Percentiles rank a stretch among this genome's conserved stretches.
Evolutionary conservation across 306 rosid species (phyloP).

Genomic region (Pueraria montana): DNA sequence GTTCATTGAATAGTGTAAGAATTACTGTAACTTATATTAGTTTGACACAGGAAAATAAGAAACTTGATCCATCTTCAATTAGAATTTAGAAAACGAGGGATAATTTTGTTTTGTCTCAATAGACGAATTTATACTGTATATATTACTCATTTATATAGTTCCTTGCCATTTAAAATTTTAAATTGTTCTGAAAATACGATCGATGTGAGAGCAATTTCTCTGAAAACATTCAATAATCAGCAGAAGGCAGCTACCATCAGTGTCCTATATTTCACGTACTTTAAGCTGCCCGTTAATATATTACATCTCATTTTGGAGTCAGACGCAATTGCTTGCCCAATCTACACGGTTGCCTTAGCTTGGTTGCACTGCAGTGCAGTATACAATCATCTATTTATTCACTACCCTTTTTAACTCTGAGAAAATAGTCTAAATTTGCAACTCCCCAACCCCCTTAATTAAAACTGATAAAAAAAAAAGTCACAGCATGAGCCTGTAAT

Average conservation of each 20-base stretch:
- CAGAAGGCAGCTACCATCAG: neutral
- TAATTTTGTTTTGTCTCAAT: too few relatives aligned
- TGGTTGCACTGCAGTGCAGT: neutral
- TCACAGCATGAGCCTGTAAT: neutral
- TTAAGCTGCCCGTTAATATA: neutral
- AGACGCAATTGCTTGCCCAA: slow-evolving; percentile 8
- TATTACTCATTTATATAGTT: too few relatives aligned
- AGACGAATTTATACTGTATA: neutral
- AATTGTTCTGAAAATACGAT: too few relatives aligned
- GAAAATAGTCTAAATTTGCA: neutral
- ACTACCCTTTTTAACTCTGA: neutral
- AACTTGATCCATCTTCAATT: neutral
- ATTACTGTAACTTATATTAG: too few relatives aligned
- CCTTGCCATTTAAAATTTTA: too few relatives aligned
- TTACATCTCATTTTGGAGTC: neutral
- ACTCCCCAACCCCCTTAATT: neutral
- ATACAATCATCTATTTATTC: neutral
- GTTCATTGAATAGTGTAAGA: too few relatives aligned
- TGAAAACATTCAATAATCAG: slow-evolving; percentile 32
- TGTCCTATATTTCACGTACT: neutral
- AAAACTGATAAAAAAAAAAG: neutral
- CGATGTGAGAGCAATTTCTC: neutral
- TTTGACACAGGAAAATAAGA: too few relatives aligned
- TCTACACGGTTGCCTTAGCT: slow-evolving; percentile 7
- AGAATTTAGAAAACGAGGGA: too few relatives aligned